A percentile compares a stretch with the other conserved stretches of the same genome.
phyloP scores from a whole-genome alignment of 352 stramenopile genomes.

The Phytophthora sojae region DNA sequence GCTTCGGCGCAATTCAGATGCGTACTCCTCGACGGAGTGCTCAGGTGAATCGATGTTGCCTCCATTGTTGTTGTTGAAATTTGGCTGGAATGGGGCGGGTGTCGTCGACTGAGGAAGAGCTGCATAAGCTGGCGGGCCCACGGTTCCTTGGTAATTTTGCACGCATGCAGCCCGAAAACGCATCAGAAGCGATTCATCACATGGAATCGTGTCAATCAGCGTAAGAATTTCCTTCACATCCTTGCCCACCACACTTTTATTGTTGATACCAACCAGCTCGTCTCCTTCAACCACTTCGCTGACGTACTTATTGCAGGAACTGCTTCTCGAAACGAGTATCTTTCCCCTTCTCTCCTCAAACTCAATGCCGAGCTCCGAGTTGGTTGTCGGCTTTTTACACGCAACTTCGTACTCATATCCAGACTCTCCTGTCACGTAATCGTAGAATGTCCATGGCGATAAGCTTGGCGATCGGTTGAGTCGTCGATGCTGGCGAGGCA shows the following conservation, averaged over 20 bases:
- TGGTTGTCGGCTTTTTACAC: conserved; percentile 44
- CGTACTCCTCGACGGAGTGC: conserved; percentile 39
- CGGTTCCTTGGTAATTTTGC: conserved; percentile 23
- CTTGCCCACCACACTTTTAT: conserved; percentile 53
- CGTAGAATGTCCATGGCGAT: conserved; percentile 78
- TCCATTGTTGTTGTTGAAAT: conserved; percentile 15
- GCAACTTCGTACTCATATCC: conserved; percentile 75
- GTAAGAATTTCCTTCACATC: conserved; percentile 38
- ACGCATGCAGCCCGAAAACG: conserved; percentile 55
- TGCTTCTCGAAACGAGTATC: conserved; percentile 44
- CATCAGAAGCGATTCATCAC: conserved; percentile 47
- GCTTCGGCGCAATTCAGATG: conserved; percentile 39
- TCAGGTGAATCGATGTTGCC: conserved; percentile 5
- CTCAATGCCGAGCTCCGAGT: conserved; percentile 49
- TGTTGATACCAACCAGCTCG: conserved; percentile 74
- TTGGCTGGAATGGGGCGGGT: conserved; percentile 27
- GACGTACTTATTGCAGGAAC: conserved; percentile 31
- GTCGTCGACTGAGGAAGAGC: conserved; percentile 18
- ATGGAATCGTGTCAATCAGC: conserved; percentile 42
- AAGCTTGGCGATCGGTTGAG: conserved; percentile 54
- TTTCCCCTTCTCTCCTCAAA: conserved; percentile 53
- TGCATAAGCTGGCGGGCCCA: conserved; percentile 13
- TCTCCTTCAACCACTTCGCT: conserved; percentile 51
- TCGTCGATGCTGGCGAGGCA: conserved; percentile 21
- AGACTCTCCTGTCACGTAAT: conserved; percentile 72